Evolutionary conservation across 2,329 filamentous ascomycete genomes (phyloP), one percentile per base, ranked within the genome.

Genomic region (Ascochyta koolunga): DNA sequence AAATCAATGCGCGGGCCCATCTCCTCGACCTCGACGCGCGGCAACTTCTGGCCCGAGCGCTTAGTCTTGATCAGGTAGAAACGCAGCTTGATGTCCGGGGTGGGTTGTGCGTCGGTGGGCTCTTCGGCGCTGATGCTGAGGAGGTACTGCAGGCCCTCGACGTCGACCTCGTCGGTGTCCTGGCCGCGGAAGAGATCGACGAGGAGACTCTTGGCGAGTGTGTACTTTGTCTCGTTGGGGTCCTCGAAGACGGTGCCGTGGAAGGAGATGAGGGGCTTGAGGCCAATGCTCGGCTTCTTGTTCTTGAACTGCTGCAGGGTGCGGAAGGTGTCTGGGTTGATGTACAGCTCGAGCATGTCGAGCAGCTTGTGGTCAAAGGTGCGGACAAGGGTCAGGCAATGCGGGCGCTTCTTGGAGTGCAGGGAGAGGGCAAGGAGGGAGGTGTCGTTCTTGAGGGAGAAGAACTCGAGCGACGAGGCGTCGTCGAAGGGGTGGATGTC

Each of bases 1-100:
- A 97, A 93, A 78, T 97, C 92, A 78, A 98, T 91, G 61, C 93
- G 85, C 4, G 95, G 95, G 0, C 95, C 93, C 80, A 97, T 96
- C 79, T 97, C 93, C 76, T 96, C 92, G 52, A 98, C 83, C 75
- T 98, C 93, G 16, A 99, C 90, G 49, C 92, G 86, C 7, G 95
- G 95, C 38, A 98, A 80, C 69, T 88, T 90, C 76, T 95, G 90
- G 7, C 92, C 92, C 63, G 88, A 91, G 71, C 89, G 89, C 83
- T 90, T 90, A 42, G 95, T 98, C 68, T 83, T 82, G 65, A 98
- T 88, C 65, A 92, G 84, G 77, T 97, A 98, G 71, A 90, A 88
- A 56, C 95, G 86, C 67, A 97, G 76, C 64, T 85, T 83, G 29
- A 88, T 78, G 50, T 73, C 66, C 1, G 80, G 80, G 61, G 73